These are phyloP conservation scores for Hemisphaericaspora xylofermentans DNA, from an alignment of 1,139 yeast species.

Conservation along the genomic window DNA sequence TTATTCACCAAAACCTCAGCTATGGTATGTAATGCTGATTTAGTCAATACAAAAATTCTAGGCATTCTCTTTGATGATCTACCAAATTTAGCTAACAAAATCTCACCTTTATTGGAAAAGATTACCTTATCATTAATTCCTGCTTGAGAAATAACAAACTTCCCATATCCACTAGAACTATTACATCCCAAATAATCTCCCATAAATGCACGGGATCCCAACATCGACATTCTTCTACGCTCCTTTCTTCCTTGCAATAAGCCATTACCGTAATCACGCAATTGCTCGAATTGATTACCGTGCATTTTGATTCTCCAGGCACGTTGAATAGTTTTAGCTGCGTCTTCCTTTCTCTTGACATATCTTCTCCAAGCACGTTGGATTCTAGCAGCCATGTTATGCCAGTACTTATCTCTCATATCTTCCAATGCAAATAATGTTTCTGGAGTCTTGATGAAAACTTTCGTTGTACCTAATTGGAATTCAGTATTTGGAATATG, in stretches of 20 bases:
- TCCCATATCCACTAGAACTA: slow-evolving; percentile 68
- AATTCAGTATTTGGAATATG: slow-evolving; percentile 78
- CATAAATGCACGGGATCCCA: slow-evolving; percentile 88
- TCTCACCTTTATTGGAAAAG: slow-evolving; percentile 82
- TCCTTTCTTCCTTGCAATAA: slow-evolving; percentile 77
- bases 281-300: slow-evolving; percentile 77
- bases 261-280: slow-evolving; percentile 79
- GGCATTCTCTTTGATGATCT: slow-evolving; percentile 82
- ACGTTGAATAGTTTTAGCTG: slow-evolving; percentile 81
- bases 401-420: slow-evolving; percentile 97
- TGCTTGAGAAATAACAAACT: slow-evolving; percentile 61
- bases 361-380: slow-evolving; percentile 96
- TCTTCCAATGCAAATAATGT: slow-evolving; percentile 93
- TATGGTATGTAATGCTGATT: slow-evolving; percentile 60
- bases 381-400: slow-evolving; percentile 95
- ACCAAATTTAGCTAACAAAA: slow-evolving; percentile 83
- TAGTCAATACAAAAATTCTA: slow-evolving; percentile 71
- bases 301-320: slow-evolving; percentile 81
- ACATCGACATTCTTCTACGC: slow-evolving; percentile 82
- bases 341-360: slow-evolving; percentile 76
- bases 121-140: slow-evolving; percentile 71
- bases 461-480: slow-evolving; percentile 93
- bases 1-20: slow-evolving; percentile 74
- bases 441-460: slow-evolving; percentile 95
- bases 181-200: slow-evolving; percentile 93